Base-by-base conservation (phyloP, 164 flowering plant genomes). In the Magnolia changhungtana region DNA sequence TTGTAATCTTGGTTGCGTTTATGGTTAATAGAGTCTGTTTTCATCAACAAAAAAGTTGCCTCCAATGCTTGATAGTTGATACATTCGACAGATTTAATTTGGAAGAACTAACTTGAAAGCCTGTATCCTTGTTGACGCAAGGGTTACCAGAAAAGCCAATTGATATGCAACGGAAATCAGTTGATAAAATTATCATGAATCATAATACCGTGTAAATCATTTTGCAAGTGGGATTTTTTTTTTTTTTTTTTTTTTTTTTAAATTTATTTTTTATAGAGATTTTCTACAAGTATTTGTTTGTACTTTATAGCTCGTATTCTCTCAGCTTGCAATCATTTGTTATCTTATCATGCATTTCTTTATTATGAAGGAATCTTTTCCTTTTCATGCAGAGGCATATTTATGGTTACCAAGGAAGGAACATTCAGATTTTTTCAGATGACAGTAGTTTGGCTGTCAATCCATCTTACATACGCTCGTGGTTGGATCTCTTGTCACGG, bases 401-500 rank as follows among this genome's bases (percentile, higher is more conserved):
- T 13, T 96, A 96, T 86, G 92, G 91, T 18, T 85, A 87, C 72
- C 78, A 90, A 77, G 97, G 94, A 75, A 90, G 86, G 81, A 87
- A 88, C 71, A 81, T 92, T 67, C 80, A 92, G 69, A 87, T 94
- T 50, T 94, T 96, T 87, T 91, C 93, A 7, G 99, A 96, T 75
- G 81, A 84, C 67, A 91, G 95, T 86, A 87, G 88, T 80, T 84
- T 94, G 80, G 94, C 99, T 59, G 87, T 92, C 77, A 94, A 86
- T 79, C 96, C 97, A 77, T 87, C 89, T 78, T 92, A 92, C 63
- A 77, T 96, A 63, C 75, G 78, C 63, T 87, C 91, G 18, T 96
- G 94, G 98, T 82, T 94, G 83, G 89, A 92, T 75, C 86, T 92
- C 74, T 82, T 94, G 84, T 94, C 99, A 45, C 90, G 78, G 73